Conservation (phyloP, 2,329 filamentous ascomycete species). For the Phymatotrichopsis omnivora region DNA sequence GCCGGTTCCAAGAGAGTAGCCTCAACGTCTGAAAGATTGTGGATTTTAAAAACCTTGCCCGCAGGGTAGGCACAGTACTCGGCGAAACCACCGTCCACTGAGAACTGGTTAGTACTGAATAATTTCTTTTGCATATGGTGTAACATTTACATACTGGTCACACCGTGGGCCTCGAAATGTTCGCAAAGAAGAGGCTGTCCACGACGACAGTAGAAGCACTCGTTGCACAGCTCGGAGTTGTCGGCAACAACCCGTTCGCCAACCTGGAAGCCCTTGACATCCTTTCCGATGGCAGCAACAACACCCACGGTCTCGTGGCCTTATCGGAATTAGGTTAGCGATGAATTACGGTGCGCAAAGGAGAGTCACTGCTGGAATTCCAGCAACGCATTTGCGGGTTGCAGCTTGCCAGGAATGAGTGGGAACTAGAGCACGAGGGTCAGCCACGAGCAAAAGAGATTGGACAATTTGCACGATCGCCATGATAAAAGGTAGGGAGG, state of each 20-base stretch:
- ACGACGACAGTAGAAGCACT: slow-evolving; percentile 64
- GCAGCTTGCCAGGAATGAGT: slow-evolving; percentile 46
- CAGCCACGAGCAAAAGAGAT: too few relatives aligned
- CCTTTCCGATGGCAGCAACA: slow-evolving; percentile 48
- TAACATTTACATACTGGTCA: slow-evolving; percentile 38
- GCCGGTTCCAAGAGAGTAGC: slow-evolving; percentile 61
- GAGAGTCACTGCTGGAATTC: too few relatives aligned
- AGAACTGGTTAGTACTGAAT: slow-evolving; percentile 28
- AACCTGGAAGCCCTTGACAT: slow-evolving; percentile 50
- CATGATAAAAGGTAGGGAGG: too few relatives aligned
- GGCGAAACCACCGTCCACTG: slow-evolving; percentile 59
- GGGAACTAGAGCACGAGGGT: slow-evolving; percentile 43
- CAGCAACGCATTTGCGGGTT: too few relatives aligned
- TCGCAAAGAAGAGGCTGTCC: slow-evolving; percentile 59
- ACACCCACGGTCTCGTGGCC: slow-evolving; percentile 60
- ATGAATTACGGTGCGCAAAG: slow-evolving; percentile 4
- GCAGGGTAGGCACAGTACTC: slow-evolving; percentile 53
- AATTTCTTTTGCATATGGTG: too few relatives aligned
- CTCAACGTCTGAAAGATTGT: slow-evolving; percentile 57
- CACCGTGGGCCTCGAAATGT: slow-evolving; percentile 56
- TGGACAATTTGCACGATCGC: too few relatives aligned
- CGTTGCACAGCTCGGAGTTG: slow-evolving; percentile 56
- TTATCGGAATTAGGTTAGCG: slow-evolving; percentile 16
- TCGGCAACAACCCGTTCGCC: slow-evolving; percentile 56
- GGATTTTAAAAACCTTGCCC: slow-evolving; percentile 52